phyloP scores from a whole-genome alignment of 2,329 filamentous ascomycete species.

The Lecanicillium sp. region DNA sequence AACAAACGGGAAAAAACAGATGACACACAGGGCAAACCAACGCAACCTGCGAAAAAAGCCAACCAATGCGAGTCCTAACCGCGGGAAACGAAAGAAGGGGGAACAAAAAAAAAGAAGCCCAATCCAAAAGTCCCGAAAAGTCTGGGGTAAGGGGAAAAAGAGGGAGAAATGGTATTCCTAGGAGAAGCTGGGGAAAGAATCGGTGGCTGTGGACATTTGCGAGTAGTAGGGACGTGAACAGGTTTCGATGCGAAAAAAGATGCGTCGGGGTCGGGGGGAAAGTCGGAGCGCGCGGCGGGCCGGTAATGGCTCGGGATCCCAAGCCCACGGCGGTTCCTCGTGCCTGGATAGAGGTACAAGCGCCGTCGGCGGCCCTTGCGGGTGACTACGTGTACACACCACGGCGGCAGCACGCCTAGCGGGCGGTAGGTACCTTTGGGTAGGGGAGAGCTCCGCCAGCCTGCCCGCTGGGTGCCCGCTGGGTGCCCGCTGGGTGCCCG shows the following conservation, averaged over 20 bases:
- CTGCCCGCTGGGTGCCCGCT: no score
- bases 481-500: no score
- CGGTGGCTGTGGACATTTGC: not conserved
- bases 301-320: slow-evolving; percentile 10
- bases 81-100: not conserved
- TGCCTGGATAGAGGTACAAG: no score
- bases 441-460: no score
- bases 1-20: not conserved
- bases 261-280: slow-evolving; percentile 6
- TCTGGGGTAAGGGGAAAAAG: slow-evolving; percentile 1
- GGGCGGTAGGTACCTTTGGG: no score
- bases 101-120: slow-evolving; percentile 1
- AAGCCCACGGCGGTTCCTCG: no score
- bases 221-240: not conserved
- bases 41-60: not conserved
- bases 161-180: no score
- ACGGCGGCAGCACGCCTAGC: no score
- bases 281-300: slow-evolving; percentile 10
- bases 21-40: not conserved
- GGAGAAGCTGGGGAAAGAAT: not conserved
- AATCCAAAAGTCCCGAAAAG: slow-evolving; percentile 2
- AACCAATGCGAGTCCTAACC: not conserved
- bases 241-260: not conserved
- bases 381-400: no score
- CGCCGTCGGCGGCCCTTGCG: no score